Conservation (phyloP, 345 rosid species). For the Pistacia atlantica region DNA sequence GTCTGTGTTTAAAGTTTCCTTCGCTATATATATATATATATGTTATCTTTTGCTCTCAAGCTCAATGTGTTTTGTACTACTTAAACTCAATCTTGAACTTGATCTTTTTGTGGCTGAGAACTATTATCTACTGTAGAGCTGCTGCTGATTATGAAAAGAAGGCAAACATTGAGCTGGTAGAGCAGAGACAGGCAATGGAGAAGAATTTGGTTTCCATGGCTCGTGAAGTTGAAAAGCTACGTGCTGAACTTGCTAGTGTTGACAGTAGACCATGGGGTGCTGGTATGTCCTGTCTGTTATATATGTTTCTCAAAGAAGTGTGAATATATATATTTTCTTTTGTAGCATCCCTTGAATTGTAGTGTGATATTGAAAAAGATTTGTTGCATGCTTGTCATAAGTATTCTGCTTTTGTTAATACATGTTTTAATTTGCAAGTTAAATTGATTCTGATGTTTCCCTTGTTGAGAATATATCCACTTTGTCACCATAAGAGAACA, state of each 20-base stretch:
- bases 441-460: background rate
- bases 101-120: background rate
- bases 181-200: conserved; percentile 94
- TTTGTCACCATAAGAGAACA: background rate
- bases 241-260: conserved; percentile 71
- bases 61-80: background rate
- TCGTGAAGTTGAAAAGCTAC: conserved; percentile 92
- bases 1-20: conserved; percentile 38
- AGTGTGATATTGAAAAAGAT: background rate
- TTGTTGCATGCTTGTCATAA: conserved; percentile 3
- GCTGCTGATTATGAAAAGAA: conserved; percentile 94
- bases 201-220: conserved; percentile 96
- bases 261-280: conserved; percentile 72
- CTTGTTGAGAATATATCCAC: background rate
- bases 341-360: conserved; percentile 5
- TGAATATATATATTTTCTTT: background rate
- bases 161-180: conserved; percentile 86
- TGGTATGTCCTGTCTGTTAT: conserved; percentile 46
- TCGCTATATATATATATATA: background rate
- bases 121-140: conserved; percentile 39
- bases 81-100: conserved; percentile 7
- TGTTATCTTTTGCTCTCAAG: background rate
- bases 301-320: conserved; percentile 14
- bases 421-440: background rate
- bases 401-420: background rate